Evolutionary conservation across 805 yeast species (phyloP), one percentile per base, ranked within the genome.

Genomic region (Blastobotrys americana): DNA sequence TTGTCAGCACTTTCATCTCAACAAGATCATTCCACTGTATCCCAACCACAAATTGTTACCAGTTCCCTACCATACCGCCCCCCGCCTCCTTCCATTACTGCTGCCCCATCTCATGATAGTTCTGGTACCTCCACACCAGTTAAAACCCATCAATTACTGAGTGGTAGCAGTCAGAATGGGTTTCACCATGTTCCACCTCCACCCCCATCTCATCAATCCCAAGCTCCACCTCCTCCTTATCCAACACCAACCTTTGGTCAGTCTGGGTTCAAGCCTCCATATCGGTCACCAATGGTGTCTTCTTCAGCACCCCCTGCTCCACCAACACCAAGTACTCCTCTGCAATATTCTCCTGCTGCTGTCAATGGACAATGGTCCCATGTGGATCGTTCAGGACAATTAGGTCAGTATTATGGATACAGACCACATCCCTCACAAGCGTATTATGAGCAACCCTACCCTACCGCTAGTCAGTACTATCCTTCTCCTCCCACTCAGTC

Each of bases 141-240:
- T 38, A 33, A 27, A n/a, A 20, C 18, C 34, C n/a, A n/a, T n/a
- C n/a, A n/a, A n/a, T n/a, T n/a, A n/a, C n/a, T n/a, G n/a, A n/a
- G n/a, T n/a, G n/a, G n/a, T n/a, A n/a, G n/a, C n/a, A 28, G 25
- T 43, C 46, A 17, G 17, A 45, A 42, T 5, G 9, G n/a, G 17
- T 21, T n/a, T 13, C 21, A 13, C 19, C 13, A 15, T 9, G 21
- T 17, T 10, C n/a, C 13, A 8, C 43, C 43, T 8, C 10, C 43
- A 27, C 22, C 23, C 10, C 44, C 19, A 5, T 16, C 20, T 5
- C 39, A 28, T 34, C 23, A 16, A 10, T 8, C 23, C 28, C 43
- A 6, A 20, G 13, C 28, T 31, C 18, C 15, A 28, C 43, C 36
- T 4, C 20, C 18, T 10, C 46, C 31, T 13, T 13, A 8, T 25